Evolutionary conservation across 2,329 filamentous ascomycete genomes (phyloP).

Genomic region (Alternaria brassicicola): DNA sequence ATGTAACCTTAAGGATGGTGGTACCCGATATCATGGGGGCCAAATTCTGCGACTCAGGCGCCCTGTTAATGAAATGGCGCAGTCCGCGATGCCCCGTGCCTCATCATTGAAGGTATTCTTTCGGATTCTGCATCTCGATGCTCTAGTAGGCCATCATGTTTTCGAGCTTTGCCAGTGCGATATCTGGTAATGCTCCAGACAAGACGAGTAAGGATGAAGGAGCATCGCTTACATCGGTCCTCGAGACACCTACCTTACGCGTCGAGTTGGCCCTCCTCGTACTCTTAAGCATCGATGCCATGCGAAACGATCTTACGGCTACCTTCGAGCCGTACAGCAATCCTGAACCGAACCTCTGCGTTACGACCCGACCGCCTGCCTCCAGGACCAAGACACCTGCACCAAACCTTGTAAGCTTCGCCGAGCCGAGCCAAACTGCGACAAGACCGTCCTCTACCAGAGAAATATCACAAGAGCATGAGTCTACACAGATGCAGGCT

Average conservation of each 20-base stretch:
- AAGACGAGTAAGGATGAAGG: conserved; percentile 30
- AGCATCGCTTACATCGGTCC: conserved; percentile 44
- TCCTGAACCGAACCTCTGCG: conserved; percentile 16
- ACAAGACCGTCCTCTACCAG: conserved; percentile 22
- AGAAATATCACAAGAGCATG: conserved; percentile 56
- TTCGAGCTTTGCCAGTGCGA: conserved; percentile 2
- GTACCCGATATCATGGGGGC: background rate
- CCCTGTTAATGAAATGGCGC: background rate
- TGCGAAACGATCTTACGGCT: conserved; percentile 45
- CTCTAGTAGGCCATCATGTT: background rate
- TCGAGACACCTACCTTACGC: conserved; percentile 51
- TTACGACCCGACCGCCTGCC: conserved; percentile 3
- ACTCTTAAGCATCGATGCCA: conserved; percentile 53
- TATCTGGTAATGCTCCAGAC: conserved; percentile 1
- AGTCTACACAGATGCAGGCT: conserved; percentile 61
- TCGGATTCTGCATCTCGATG: background rate
- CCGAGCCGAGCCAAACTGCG: conserved; percentile 35
- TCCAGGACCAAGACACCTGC: conserved; percentile 15
- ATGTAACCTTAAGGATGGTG: background rate
- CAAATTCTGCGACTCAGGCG: background rate
- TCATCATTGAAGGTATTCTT: background rate
- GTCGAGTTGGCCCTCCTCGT: conserved; percentile 55
- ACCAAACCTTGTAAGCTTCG: conserved; percentile 42
- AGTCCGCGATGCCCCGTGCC: background rate
- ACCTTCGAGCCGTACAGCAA: conserved; percentile 36